A percentile compares a stretch with the other conserved stretches of the same genome.
phyloP scores from a whole-genome alignment of 805 yeast genomes.

The Pichia gijzeniarum region DNA sequence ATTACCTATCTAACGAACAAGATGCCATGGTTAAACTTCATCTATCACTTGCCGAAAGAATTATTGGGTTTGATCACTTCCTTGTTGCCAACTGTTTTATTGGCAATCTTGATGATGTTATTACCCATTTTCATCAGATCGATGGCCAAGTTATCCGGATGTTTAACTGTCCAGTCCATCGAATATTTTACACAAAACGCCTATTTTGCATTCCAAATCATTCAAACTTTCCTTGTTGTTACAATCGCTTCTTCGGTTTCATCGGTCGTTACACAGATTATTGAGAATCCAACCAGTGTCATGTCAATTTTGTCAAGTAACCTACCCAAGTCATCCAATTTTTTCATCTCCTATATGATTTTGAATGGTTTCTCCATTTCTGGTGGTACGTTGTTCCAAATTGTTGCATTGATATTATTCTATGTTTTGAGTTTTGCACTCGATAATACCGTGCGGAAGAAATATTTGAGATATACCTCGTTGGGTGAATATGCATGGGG shows the following conservation, averaged over 20 bases:
- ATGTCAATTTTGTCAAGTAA: slow-evolving; percentile 57
- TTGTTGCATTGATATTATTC: slow-evolving; percentile 50
- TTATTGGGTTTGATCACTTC: slow-evolving; percentile 64
- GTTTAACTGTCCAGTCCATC: slow-evolving; percentile 48
- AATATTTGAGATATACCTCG: slow-evolving; percentile 50
- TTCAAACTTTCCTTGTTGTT: slow-evolving; percentile 66
- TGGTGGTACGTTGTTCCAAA: slow-evolving; percentile 59
- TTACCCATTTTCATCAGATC: slow-evolving; percentile 59
- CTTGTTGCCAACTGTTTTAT: slow-evolving; percentile 58
- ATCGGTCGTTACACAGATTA: slow-evolving; percentile 56
- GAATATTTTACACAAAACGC: slow-evolving; percentile 63
- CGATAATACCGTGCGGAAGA: slow-evolving; percentile 63
- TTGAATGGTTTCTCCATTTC: slow-evolving; percentile 64
- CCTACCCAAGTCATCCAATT: slow-evolving; percentile 68
- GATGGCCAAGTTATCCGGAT: slow-evolving; percentile 57
- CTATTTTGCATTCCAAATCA: slow-evolving; percentile 62
- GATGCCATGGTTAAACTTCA: slow-evolving; percentile 48
- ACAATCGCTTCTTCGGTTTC: slow-evolving; percentile 69
- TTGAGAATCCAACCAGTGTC: slow-evolving; percentile 51
- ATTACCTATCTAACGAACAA: slow-evolving; percentile 55
- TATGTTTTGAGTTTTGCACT: slow-evolving; percentile 50
- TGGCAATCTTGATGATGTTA: slow-evolving; percentile 58
- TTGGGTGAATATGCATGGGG: slow-evolving; percentile 62
- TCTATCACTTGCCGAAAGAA: slow-evolving; percentile 46
- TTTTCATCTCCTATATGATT: slow-evolving; percentile 59